Conservation (phyloP, 2,329 filamentous ascomycete species). For the Alternaria metachromatica region DNA sequence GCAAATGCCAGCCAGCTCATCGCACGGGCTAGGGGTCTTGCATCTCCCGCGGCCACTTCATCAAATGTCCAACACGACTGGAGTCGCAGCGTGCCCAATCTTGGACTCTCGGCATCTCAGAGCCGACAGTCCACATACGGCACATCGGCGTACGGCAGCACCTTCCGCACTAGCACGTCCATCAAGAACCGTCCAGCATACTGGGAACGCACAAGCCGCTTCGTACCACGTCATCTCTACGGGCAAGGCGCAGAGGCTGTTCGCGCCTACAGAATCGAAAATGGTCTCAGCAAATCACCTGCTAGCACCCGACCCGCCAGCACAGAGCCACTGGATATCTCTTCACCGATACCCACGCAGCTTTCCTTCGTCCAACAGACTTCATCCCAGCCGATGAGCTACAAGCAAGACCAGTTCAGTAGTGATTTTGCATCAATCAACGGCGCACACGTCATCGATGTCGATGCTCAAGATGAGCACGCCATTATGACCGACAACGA, state of each 20-base stretch:
- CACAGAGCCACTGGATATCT: constrained; percentile 28
- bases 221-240: constrained; percentile 46
- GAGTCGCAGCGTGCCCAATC: constrained; percentile 36
- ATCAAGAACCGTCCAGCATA: constrained; percentile 36
- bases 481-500: constrained; percentile 12
- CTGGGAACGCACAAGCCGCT: constrained; percentile 40
- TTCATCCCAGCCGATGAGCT: constrained; percentile 7
- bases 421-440: constrained; percentile 13
- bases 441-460: constrained; percentile 15
- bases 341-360: constrained; percentile 33
- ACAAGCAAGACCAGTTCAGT: constrained; percentile 16
- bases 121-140: constrained; percentile 17
- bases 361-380: constrained; percentile 23
- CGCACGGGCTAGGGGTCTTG: constrained; percentile 21
- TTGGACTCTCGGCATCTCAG: constrained; percentile 21
- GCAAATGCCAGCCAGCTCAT: constrained; percentile 23
- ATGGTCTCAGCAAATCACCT: constrained; percentile 24
- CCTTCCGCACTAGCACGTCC: constrained; percentile 12
- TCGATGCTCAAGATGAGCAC: constrained; percentile 16
- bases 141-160: constrained; percentile 25
- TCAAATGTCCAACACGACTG: constrained; percentile 29
- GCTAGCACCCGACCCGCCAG: constrained; percentile 20
- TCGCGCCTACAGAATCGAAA: constrained; percentile 32
- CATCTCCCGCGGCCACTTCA: constrained; percentile 9
- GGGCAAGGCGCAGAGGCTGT: constrained; percentile 43